Conservation (phyloP, 805 yeast genomes). For the Pichia sporocuriosa region DNA sequence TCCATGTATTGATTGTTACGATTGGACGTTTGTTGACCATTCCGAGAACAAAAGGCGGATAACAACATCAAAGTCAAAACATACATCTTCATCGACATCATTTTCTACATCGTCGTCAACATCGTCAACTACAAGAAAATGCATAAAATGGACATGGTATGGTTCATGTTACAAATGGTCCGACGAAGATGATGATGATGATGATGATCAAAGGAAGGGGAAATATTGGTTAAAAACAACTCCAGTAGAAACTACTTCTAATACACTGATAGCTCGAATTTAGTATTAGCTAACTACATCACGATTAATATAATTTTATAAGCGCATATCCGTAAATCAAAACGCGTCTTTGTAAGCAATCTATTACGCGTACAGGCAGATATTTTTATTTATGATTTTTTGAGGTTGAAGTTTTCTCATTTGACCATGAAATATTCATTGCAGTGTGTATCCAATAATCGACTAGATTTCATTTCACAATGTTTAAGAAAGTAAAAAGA, state of each 20-base stretch:
- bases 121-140: constrained; percentile 35
- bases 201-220: too few relatives aligned
- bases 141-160: constrained; percentile 58
- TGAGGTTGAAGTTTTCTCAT: too few relatives aligned
- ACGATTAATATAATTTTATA: too few relatives aligned
- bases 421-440: too few relatives aligned
- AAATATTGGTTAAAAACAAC: too few relatives aligned
- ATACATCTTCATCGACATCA: constrained; percentile 7
- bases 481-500: constrained; percentile 72
- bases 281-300: too few relatives aligned
- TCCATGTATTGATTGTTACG: constrained; percentile 84
- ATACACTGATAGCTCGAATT: too few relatives aligned
- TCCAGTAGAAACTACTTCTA: background rate
- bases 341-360: constrained; percentile 4
- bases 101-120: constrained; percentile 1
- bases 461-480: constrained; percentile 18
- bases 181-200: constrained; percentile 21
- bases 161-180: constrained; percentile 40
- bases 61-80: constrained; percentile 19
- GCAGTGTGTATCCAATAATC: background rate
- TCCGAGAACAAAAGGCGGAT: constrained; percentile 29
- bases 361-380: too few relatives aligned
- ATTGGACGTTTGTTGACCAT: constrained; percentile 70
- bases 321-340: background rate
- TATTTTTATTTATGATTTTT: too few relatives aligned